Conservation (phyloP, 208 protist species). For the Leishmania major region DNA sequence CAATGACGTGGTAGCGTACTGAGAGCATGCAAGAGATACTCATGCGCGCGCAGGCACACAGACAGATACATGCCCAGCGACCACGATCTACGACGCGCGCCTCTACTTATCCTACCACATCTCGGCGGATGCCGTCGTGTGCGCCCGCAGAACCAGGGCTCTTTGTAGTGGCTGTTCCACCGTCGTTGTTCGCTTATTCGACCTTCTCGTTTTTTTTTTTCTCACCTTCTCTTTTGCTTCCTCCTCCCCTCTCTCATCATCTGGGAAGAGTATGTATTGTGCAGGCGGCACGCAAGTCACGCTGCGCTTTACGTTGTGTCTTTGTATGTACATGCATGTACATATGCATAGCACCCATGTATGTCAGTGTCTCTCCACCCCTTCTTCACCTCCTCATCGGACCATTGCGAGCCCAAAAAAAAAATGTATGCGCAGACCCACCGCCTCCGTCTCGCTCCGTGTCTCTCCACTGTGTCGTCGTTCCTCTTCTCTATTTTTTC, state of each 20-base stretch:
- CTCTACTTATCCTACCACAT: background rate
- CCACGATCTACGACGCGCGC: background rate
- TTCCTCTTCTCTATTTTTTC: too few species aligned
- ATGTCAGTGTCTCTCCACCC: background rate
- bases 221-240: too few species aligned
- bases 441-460: too few species aligned
- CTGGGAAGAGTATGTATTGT: background rate
- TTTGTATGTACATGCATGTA: background rate
- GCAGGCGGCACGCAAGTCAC: background rate
- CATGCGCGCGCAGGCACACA: background rate
- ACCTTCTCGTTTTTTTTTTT: background rate
- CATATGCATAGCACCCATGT: background rate
- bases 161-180: background rate
- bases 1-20: background rate
- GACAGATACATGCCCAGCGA: background rate
- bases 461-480: too few species aligned
- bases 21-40: background rate
- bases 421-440: background rate
- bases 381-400: background rate
- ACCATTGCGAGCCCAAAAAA: background rate
- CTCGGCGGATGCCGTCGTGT: background rate
- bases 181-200: background rate
- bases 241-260: background rate
- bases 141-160: background rate
- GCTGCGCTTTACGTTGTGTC: background rate